Conservation (phyloP, 768 basidiomycete genomes). For the Hysterangium stoloniferum region DNA sequence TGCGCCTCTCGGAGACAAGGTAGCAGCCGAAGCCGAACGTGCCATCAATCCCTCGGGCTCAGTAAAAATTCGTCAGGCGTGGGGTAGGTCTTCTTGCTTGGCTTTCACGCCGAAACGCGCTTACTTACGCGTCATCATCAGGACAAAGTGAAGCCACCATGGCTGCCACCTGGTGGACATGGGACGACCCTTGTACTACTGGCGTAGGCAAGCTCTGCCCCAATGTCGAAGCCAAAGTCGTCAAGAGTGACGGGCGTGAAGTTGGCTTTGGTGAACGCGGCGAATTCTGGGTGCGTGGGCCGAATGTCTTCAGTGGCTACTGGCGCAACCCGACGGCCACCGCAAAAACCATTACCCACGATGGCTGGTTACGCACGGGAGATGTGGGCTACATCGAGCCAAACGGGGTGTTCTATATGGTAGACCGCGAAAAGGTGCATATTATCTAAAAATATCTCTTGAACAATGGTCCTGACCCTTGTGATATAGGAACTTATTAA, state of each 20-base stretch:
- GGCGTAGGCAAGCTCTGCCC: constrained; percentile 60
- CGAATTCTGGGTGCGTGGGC: constrained; percentile 78
- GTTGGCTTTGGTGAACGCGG: constrained; percentile 52
- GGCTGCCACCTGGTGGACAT: constrained; percentile 37
- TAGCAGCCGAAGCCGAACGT: constrained; percentile 40
- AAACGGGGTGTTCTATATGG: constrained; percentile 69
- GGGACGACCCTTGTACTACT: constrained; percentile 10
- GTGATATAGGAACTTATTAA: constrained; percentile 32
- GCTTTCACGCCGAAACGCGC: constrained; percentile 54
- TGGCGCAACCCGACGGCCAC: constrained; percentile 68
- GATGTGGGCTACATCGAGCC: constrained; percentile 63
- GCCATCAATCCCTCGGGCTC: constrained; percentile 33
- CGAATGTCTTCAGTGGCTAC: constrained; percentile 63
- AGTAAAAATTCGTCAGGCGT: constrained; percentile 11
- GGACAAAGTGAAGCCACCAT: constrained; percentile 36
- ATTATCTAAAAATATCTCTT: background rate
- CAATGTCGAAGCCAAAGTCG: constrained; percentile 66
- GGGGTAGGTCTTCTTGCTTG: constrained; percentile 2
- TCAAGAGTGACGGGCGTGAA: constrained; percentile 53
- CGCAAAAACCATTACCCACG: constrained; percentile 53
- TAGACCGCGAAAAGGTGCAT: constrained; percentile 61
- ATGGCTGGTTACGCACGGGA: constrained; percentile 86
- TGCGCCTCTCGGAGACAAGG: constrained; percentile 64
- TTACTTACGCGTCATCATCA: constrained; percentile 49
- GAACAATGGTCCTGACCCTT: background rate